Percentiles rank a stretch among this genome's conserved stretches.
Evolutionary conservation across 192 early-diverging fungal species (phyloP).

Genomic region (Backusella luteola): DNA sequence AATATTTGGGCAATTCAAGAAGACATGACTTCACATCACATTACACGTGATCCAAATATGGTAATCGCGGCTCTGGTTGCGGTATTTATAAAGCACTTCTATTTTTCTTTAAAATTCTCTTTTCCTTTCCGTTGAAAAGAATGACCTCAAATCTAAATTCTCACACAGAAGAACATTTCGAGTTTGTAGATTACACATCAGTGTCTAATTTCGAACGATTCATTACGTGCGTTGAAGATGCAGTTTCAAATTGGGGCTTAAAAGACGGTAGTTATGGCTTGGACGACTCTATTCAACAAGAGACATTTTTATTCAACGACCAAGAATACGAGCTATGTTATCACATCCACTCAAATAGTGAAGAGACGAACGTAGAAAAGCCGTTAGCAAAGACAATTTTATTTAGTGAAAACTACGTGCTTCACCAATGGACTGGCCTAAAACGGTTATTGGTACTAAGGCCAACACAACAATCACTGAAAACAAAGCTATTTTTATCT

Average conservation of each 20-base stretch:
- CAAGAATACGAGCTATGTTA: constrained; percentile 39
- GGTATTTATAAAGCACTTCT: not conserved
- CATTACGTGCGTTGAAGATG: constrained; percentile 59
- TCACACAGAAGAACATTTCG: constrained; percentile 63
- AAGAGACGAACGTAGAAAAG: constrained; percentile 16
- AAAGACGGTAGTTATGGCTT: constrained; percentile 48
- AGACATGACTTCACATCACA: not conserved
- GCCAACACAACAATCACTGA: constrained; percentile 17
- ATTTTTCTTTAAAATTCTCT: not conserved
- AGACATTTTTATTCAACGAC: constrained; percentile 36
- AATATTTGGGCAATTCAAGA: not conserved
- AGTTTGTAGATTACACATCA: constrained; percentile 74
- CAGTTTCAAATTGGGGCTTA: constrained; percentile 56
- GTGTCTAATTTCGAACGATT: constrained; percentile 68
- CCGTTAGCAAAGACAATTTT: constrained; percentile 38
- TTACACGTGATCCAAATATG: not conserved
- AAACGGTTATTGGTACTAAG: constrained; percentile 54
- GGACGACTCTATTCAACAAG: constrained; percentile 25
- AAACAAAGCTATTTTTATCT: constrained; percentile 25
- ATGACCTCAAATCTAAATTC: not conserved
- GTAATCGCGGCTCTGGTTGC: not conserved
- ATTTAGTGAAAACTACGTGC: constrained; percentile 46
- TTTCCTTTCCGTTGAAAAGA: not conserved
- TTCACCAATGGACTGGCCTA: constrained; percentile 71
- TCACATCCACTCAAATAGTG: constrained; percentile 38